Percentiles rank a stretch among this genome's conserved stretches.
phyloP scores from a whole-genome alignment of 2,329 filamentous ascomycete genomes.

The Fusarium bactridioides region DNA sequence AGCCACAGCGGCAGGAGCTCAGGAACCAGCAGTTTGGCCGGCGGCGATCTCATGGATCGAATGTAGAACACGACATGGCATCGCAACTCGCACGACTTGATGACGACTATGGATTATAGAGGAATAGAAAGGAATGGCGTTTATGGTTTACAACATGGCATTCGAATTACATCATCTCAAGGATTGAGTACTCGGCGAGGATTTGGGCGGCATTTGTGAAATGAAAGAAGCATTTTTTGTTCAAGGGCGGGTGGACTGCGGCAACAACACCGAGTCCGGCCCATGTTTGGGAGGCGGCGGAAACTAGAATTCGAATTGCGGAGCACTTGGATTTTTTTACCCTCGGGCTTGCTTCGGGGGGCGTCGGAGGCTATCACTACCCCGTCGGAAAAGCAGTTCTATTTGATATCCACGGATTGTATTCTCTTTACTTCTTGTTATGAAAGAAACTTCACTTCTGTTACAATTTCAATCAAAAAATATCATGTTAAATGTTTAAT shows the following conservation, averaged over 20 bases:
- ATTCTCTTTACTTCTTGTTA: slow-evolving; percentile 22
- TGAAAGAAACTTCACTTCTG: slow-evolving; percentile 40
- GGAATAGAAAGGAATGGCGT: slow-evolving; percentile 52
- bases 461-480: slow-evolving; percentile 30
- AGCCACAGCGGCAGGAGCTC: slow-evolving; percentile 80
- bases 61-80: slow-evolving; percentile 46
- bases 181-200: slow-evolving; percentile 37
- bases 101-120: slow-evolving; percentile 51
- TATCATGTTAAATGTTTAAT: slow-evolving; percentile 25
- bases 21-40: slow-evolving; percentile 78
- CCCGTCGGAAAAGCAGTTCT: slow-evolving; percentile 37
- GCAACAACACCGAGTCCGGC: slow-evolving; percentile 5
- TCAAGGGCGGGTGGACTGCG: slow-evolving; percentile 17
- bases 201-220: slow-evolving; percentile 40
- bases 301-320: slow-evolving; percentile 43
- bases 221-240: slow-evolving; percentile 35
- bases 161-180: slow-evolving; percentile 38
- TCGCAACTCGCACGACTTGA: slow-evolving; percentile 48
- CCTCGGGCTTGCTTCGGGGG: slow-evolving; percentile 42
- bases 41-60: slow-evolving; percentile 71
- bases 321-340: slow-evolving; percentile 44
- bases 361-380: slow-evolving; percentile 32
- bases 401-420: slow-evolving; percentile 30
- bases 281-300: slow-evolving; percentile 28
- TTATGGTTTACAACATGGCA: slow-evolving; percentile 43